Evolutionary conservation across 73 alveolate species (phyloP).

Genomic region (Uronychia setigera): DNA sequence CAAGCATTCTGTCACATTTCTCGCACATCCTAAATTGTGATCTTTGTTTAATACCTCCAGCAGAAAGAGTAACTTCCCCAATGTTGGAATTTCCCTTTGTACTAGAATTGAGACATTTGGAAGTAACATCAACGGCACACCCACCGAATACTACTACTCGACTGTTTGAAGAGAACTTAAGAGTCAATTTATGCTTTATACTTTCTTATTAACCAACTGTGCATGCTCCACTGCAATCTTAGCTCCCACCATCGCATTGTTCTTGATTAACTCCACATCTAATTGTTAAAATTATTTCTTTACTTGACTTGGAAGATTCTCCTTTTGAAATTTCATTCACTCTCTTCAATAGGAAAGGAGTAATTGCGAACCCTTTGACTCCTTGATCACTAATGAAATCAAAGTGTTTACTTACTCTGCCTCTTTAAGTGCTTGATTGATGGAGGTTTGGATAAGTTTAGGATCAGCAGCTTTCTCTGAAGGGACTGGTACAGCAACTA

Average conservation of each 20-base stretch:
- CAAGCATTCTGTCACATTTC: conserved; percentile 45
- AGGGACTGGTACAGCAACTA: conserved; percentile 93
- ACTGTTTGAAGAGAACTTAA: neutral
- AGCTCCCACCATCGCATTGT: conserved; percentile 93
- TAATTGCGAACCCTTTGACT: conserved; percentile 81
- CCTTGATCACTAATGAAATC: neutral
- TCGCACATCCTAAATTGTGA: conserved; percentile 18
- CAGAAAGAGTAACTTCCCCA: conserved; percentile 20
- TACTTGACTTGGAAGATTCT: conserved; percentile 75
- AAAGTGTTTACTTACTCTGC: conserved; percentile 51
- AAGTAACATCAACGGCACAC: conserved; percentile 31
- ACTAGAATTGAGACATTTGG: neutral
- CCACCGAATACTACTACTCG: conserved; percentile 42
- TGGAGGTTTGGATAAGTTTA: conserved; percentile 70
- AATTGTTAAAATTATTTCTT: neutral
- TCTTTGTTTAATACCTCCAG: neutral
- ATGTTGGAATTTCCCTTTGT: conserved; percentile 30
- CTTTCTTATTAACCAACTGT: too few relatives aligned
- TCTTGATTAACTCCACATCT: conserved; percentile 81
- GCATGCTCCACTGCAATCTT: conserved; percentile 76
- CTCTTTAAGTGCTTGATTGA: conserved; percentile 75
- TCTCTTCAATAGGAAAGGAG: conserved; percentile 94
- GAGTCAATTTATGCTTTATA: conserved; percentile 4
- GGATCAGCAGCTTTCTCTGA: conserved; percentile 76
- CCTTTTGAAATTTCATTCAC: conserved; percentile 94